These are phyloP conservation scores for Ophiognomonia clavigignenti-juglandacearum DNA, from an alignment of 2,329 filamentous ascomycete genomes.

Conservation along the genomic window DNA sequence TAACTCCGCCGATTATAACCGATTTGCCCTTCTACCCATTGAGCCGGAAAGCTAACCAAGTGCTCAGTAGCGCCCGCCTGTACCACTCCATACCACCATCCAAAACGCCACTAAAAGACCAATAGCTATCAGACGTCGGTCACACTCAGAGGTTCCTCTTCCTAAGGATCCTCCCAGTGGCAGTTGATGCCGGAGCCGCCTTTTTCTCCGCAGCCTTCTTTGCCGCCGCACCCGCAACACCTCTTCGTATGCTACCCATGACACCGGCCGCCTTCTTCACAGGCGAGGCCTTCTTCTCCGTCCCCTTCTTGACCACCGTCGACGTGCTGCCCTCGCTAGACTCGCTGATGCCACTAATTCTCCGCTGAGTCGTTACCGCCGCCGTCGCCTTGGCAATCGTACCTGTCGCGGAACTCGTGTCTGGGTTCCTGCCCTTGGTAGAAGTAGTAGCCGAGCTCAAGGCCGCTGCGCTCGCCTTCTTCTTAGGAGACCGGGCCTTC, in stretches of 20 bases:
- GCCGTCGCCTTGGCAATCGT: constrained; percentile 29
- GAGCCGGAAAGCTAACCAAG: no score
- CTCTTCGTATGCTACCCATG: constrained; percentile 50
- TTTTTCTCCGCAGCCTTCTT: constrained; percentile 46
- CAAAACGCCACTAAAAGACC: not conserved
- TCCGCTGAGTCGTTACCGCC: constrained; percentile 40
- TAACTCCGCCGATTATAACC: no score
- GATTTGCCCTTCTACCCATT: no score
- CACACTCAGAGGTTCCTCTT: constrained; percentile 35
- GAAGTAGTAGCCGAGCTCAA: constrained; percentile 32
- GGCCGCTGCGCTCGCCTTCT: constrained; percentile 30
- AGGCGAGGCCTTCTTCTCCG: constrained; percentile 28
- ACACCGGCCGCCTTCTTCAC: constrained; percentile 42
- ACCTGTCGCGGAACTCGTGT: constrained; percentile 26
- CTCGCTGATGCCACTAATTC: constrained; percentile 57
- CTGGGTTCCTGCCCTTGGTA: constrained; percentile 10
- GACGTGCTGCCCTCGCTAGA: constrained; percentile 59
- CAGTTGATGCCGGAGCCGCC: constrained; percentile 30
- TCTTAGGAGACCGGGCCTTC: constrained; percentile 52
- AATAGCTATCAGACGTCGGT: not conserved
- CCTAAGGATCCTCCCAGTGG: constrained; percentile 48
- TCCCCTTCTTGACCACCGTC: constrained; percentile 57
- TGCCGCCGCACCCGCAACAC: constrained; percentile 39
- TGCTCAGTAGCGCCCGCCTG: no score
- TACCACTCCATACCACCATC: no score